A percentile compares a stretch with the other conserved stretches of the same genome.
Conservation (phyloP, 345 rosid species). For the Eucalyptus erythrocorys region DNA sequence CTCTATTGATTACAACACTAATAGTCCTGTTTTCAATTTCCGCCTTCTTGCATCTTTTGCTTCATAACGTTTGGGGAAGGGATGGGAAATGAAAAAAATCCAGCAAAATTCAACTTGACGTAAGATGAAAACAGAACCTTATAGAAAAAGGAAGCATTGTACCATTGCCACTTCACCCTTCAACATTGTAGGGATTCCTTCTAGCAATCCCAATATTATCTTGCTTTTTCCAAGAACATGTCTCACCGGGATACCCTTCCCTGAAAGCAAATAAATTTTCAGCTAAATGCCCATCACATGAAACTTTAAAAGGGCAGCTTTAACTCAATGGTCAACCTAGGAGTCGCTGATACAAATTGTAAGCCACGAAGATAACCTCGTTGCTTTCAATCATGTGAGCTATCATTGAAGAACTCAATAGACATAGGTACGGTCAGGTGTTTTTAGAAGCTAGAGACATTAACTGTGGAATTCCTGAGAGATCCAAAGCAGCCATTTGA, state of each 20-base stretch:
- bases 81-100: background rate
- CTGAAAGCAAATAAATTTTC: conserved; percentile 16
- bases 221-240: conserved; percentile 87
- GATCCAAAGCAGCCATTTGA: background rate
- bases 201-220: conserved; percentile 73
- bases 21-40: background rate
- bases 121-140: background rate
- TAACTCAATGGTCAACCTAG: background rate
- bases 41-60: background rate
- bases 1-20: background rate
- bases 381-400: background rate
- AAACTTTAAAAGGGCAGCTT: background rate
- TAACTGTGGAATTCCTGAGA: background rate
- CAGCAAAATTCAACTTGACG: background rate
- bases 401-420: background rate
- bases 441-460: background rate
- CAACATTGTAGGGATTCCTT: conserved; percentile 88
- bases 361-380: background rate
- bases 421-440: background rate
- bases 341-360: background rate
- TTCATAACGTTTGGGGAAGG: background rate
- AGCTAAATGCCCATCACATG: background rate
- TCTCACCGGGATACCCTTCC: conserved; percentile 68
- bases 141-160: conserved; percentile 1
- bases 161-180: conserved; percentile 98